A percentile compares a stretch with the other conserved stretches of the same genome.
Conservation (phyloP, 495 filamentous ascomycete species). For the Penicillium angulare region DNA sequence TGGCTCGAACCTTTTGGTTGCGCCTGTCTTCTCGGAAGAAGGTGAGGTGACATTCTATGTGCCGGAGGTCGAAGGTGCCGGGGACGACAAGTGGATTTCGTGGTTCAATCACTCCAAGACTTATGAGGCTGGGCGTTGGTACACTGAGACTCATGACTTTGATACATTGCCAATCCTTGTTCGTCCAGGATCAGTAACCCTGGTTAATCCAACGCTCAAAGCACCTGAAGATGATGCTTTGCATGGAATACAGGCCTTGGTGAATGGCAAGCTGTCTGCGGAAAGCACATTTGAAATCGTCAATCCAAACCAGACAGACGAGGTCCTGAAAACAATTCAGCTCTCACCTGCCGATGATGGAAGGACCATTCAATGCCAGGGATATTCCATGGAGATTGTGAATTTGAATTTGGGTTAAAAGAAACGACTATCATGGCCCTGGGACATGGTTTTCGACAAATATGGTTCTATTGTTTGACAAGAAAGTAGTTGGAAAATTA, state of each 20-base stretch:
- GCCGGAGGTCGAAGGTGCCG: slow-evolving; percentile 41
- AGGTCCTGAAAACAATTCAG: slow-evolving; percentile 29
- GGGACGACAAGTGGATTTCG: slow-evolving; percentile 46
- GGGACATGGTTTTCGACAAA: too few species aligned
- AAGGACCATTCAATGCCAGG: slow-evolving; percentile 9
- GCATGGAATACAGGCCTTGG: slow-evolving; percentile 36
- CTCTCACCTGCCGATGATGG: slow-evolving; percentile 16
- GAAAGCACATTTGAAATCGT: slow-evolving; percentile 34
- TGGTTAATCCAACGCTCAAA: slow-evolving; percentile 32
- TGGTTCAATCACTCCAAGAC: slow-evolving; percentile 44
- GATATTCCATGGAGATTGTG: slow-evolving; percentile 20
- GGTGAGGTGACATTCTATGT: slow-evolving; percentile 63
- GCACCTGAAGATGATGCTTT: slow-evolving; percentile 36
- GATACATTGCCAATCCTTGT: slow-evolving; percentile 40
- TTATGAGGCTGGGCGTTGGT: slow-evolving; percentile 41
- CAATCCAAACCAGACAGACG: slow-evolving; percentile 31
- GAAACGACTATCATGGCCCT: too few species aligned
- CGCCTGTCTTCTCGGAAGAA: slow-evolving; percentile 59
- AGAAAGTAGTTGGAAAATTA: neutral
- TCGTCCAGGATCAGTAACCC: slow-evolving; percentile 37
- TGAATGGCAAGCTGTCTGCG: slow-evolving; percentile 30
- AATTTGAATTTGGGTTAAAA: too few species aligned
- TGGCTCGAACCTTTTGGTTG: slow-evolving; percentile 55
- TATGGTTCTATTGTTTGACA: neutral
- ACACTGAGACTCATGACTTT: slow-evolving; percentile 44